Evolutionary conservation across 2,329 filamentous ascomycete species (phyloP).

Genomic region (Trichoderma aggressivum): DNA sequence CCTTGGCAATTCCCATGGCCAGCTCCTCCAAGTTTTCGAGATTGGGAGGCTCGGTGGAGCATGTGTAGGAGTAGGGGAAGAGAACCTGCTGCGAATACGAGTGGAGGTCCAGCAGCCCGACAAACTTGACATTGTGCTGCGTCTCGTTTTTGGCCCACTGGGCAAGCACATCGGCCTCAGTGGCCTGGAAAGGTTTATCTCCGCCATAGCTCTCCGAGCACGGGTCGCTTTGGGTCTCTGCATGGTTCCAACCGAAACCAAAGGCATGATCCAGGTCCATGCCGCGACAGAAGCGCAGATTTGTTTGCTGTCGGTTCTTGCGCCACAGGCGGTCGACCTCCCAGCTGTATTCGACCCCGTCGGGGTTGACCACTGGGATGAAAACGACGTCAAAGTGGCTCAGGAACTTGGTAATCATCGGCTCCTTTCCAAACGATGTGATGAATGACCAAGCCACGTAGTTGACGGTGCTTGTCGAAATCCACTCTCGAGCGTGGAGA

Average conservation of each 20-base stretch:
- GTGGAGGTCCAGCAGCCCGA: conserved; percentile 87
- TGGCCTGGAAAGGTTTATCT: conserved; percentile 74
- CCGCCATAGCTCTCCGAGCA: conserved; percentile 92
- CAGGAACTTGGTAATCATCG: conserved; percentile 70
- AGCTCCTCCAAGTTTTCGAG: conserved; percentile 91
- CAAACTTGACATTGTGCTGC: conserved; percentile 66
- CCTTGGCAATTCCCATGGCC: conserved; percentile 81
- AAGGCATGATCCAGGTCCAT: conserved; percentile 88
- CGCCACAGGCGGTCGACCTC: conserved; percentile 88
- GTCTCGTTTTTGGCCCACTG: conserved; percentile 82
- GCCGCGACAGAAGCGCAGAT: conserved; percentile 77
- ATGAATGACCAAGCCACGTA: conserved; percentile 88
- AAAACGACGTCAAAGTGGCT: conserved; percentile 85
- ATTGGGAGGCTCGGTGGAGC: conserved; percentile 72
- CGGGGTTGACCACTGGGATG: conserved; percentile 84
- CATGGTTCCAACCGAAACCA: conserved; percentile 77
- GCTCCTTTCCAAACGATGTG: conserved; percentile 72
- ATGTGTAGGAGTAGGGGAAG: conserved; percentile 88
- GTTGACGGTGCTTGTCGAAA: conserved; percentile 84
- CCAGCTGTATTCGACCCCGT: conserved; percentile 95
- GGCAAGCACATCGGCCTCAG: conserved; percentile 72
- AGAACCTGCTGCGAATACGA: conserved; percentile 94
- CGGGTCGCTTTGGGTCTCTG: conserved; percentile 65
- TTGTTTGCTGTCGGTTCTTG: conserved; percentile 85
- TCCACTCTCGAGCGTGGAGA: conserved; percentile 95